Base-by-base conservation (phyloP, 257 asterid genomes). In the Verbena officinalis region DNA sequence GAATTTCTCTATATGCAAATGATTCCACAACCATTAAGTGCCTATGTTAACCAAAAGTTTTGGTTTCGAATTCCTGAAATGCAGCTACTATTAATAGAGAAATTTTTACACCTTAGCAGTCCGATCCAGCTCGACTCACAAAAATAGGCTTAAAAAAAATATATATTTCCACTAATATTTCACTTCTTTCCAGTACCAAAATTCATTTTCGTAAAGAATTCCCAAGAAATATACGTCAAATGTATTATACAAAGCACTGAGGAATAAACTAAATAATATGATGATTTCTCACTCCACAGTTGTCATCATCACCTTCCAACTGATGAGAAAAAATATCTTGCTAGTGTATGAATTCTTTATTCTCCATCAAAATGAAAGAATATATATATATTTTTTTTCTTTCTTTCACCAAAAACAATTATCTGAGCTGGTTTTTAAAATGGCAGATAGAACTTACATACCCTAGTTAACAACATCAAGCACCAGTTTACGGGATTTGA, bases 401-500 rank as follows among this genome's bases (percentile, higher is more conserved):
- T n/a, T n/a, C n/a, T n/a, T n/a, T n/a, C n/a, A n/a, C 43, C 31
- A 6, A 34, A 19, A 64, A 36, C 2, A 50, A 12, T 31, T 27
- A 11, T 15, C 5, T 2, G 4, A 31, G 21, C 48, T 55, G 27
- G 54, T 65, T 24, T n/a, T 2, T 27, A 27, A 16, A 33, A 27
- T 24, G 21, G 12, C 24, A 24, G 36, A 62, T 44, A 20, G 8
- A 55, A 34, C 43, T 62, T 27, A 48, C 16, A 2, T 36, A 64
- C 44, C 67, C 74, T 74, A 84, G 72, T 84, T 81, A 72, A 84
- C 80, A 48, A 84, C 86, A 27, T 81, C 86, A 23, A 84, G 80
- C 40, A 84, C 90, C 72, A 84, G 75, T 75, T 80, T 83, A 1
- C 86, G 83, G 4, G 90, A 83, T 71, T 83, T 83, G 72, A 80